A percentile compares a stretch with the other conserved stretches of the same genome.
phyloP scores from a whole-genome alignment of 768 basidiomycete species.

The Dioszegia aurantiaca region DNA sequence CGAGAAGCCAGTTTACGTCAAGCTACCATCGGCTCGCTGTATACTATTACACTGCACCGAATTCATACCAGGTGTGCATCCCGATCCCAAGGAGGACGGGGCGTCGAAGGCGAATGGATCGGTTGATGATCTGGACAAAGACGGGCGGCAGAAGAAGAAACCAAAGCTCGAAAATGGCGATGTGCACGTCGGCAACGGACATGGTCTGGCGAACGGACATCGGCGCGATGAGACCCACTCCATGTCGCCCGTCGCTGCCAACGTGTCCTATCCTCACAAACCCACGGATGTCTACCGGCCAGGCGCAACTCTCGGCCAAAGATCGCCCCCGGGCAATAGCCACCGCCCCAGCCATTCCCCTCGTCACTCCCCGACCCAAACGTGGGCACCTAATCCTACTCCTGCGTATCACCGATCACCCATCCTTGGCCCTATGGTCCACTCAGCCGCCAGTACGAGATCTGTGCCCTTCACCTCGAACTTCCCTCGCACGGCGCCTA shows the following conservation, averaged over 20 bases:
- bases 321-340: not conserved
- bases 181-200: not conserved
- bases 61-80: slow-evolving; percentile 29
- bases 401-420: not conserved
- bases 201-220: too few relatives aligned
- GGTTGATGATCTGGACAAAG: slow-evolving; percentile 1
- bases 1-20: slow-evolving; percentile 17
- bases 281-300: slow-evolving; percentile 6
- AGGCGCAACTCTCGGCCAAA: not conserved
- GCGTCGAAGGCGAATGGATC: not conserved
- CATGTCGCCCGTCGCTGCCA: too few relatives aligned
- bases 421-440: not conserved
- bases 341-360: not conserved
- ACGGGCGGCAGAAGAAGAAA: slow-evolving; percentile 9
- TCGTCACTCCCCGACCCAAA: not conserved
- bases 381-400: slow-evolving; percentile 2
- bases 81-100: slow-evolving; percentile 6
- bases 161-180: not conserved
- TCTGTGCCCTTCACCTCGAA: not conserved
- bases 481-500: not conserved
- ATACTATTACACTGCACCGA: slow-evolving; percentile 26
- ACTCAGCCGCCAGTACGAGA: not conserved
- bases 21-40: slow-evolving; percentile 7
- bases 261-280: not conserved
- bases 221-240: too few relatives aligned